Evolutionary conservation across 805 yeast genomes (phyloP).

Genomic region (Monosporozyma siamensis): DNA sequence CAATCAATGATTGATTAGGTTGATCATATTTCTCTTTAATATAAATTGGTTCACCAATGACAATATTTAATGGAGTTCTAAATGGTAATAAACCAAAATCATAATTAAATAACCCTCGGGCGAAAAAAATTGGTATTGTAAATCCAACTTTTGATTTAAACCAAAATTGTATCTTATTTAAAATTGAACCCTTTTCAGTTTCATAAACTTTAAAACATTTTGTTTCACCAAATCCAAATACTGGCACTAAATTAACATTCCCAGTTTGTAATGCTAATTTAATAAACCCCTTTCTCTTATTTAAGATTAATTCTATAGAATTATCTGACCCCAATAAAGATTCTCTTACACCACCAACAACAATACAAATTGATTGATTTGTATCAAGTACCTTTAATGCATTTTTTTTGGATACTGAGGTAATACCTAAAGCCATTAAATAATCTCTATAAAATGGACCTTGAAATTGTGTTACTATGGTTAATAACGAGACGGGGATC

Average conservation of each 20-base stretch:
- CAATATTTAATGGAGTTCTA: constrained; percentile 69
- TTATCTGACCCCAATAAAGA: constrained; percentile 59
- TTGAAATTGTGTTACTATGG: constrained; percentile 73
- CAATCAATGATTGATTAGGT: constrained; percentile 43
- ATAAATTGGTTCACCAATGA: constrained; percentile 58
- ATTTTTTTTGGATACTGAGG: constrained; percentile 72
- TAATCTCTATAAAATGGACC: constrained; percentile 85
- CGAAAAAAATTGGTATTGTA: constrained; percentile 85
- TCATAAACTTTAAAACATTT: constrained; percentile 45
- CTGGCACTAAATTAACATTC: constrained; percentile 74
- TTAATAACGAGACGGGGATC: constrained; percentile 65
- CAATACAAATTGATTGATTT: constrained; percentile 74
- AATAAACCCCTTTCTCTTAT: constrained; percentile 79
- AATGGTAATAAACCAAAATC: constrained; percentile 88
- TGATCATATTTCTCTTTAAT: constrained; percentile 39
- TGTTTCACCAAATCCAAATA: constrained; percentile 85
- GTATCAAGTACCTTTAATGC: constrained; percentile 53
- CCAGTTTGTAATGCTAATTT: constrained; percentile 76
- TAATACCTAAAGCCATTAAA: constrained; percentile 66
- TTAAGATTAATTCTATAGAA: constrained; percentile 55
- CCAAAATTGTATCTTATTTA: constrained; percentile 56
- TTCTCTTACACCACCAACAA: constrained; percentile 94
- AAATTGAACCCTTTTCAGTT: constrained; percentile 37
- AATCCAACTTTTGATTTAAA: constrained; percentile 66
- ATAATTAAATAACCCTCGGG: constrained; percentile 85